Evolutionary conservation across 116 monocot genomes (phyloP), one percentile per base, ranked within the genome.

Genomic region (Iris pallida): DNA sequence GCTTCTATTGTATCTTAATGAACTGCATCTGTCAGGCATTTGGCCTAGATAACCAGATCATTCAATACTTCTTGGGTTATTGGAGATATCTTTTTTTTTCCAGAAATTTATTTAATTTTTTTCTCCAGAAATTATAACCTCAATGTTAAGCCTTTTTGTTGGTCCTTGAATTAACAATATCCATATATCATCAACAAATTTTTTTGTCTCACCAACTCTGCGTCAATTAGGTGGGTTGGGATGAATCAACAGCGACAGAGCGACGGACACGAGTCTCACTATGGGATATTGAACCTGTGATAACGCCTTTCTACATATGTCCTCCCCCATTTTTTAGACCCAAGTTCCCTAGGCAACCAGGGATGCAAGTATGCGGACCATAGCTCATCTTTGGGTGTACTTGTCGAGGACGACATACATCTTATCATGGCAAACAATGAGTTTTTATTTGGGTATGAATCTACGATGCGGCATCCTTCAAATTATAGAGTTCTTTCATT

Each of bases 281-380:
- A 59, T 95, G 95, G 95, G 95, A 95, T 69, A 95, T 95, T 72
- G 91, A 95, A 74, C 95, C 95, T 51, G 83, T 95, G 7, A 90
- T 83, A 14, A 86, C 88, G 42, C 95, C 95, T 62, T 88, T 90
- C 73, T 90, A 88, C 64, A 78, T 95, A 19, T 90, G 90, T 55
- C 88, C 91, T 20, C 88, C 92, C 16, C 91, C 91, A 40, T 90
- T 91, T 73, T 95, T 95, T 19, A 79, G 84, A 57, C 78, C 88
- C 42, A 95, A 86, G 73, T 76, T 91, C 57, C 73, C 81, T 47
- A 70, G 71, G 65, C 83, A 82, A 61, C 83, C 90, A 61, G 94
- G 87, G 42, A 78, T 83, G 42, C 78, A 74, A 88, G 92, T 87
- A 77, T 7, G 8, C 19, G 42, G 95, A 95, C 66, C 75, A 61